Percentiles rank a stretch among this genome's conserved stretches.
Evolutionary conservation across 805 yeast genomes (phyloP).

Genomic region (Monosporozyma unispora): DNA sequence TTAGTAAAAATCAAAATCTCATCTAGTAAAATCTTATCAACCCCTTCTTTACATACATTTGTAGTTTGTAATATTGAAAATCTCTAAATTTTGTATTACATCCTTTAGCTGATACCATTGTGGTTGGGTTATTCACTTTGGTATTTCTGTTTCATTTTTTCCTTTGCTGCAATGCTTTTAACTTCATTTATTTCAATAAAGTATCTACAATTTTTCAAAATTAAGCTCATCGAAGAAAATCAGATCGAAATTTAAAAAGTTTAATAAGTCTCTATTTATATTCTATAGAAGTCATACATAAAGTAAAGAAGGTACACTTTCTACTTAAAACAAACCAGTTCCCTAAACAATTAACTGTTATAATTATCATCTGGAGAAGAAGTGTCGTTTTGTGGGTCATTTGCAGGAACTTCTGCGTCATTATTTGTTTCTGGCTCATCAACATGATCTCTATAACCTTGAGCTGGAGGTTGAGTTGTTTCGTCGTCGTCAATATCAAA

Average conservation of each 20-base stretch:
- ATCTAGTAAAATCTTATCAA: too few species aligned
- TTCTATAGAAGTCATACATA: not conserved
- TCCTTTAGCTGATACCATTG: not conserved
- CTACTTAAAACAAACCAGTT: not conserved
- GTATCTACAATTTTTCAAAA: not conserved
- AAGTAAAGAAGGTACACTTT: not conserved
- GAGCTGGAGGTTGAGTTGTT: not conserved
- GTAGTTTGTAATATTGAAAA: constrained; percentile 20
- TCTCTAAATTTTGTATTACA: constrained; percentile 10
- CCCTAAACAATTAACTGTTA: not conserved
- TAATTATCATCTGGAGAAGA: constrained; percentile 3
- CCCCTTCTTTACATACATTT: constrained; percentile 26
- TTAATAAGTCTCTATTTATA: too few species aligned
- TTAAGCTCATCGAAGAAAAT: not conserved
- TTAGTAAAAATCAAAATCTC: constrained; percentile 1
- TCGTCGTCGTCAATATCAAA: constrained; percentile 29
- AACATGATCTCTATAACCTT: constrained; percentile 1
- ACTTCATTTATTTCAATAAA: too few species aligned
- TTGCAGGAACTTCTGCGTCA: not conserved
- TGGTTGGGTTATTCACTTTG: not conserved
- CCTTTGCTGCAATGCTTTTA: not conserved
- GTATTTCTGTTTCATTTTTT: not conserved
- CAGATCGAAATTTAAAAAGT: not conserved
- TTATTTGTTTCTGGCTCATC: constrained; percentile 5
- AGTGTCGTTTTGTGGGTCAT: not conserved